Evolutionary conservation across 192 early-diverging fungal species (phyloP), one percentile per base, ranked within the genome.

Genomic region (Umbelopsis ramanniana): DNA sequence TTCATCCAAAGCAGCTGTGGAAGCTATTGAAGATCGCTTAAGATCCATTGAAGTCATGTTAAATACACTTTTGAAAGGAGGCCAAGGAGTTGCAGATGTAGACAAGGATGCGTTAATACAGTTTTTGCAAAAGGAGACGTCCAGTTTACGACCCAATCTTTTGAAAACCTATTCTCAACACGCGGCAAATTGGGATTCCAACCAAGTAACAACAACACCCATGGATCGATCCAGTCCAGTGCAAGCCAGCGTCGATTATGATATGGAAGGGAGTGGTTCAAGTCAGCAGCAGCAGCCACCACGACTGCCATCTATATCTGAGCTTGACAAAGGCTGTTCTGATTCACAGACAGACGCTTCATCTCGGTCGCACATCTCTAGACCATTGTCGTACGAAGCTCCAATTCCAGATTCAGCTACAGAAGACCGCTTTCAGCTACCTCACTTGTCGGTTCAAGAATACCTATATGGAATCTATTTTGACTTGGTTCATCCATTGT

Each of bases 11-110:
- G 45, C 72, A 23, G 46, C 72, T 2, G 67, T 74, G 35, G 67
- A 74, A 35, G 48, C 66, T 2, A 74, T 74, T 48, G 72, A 74
- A 68, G 67, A 69, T 33, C 50, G 72, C n/a, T 43, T 74, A 11
- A 22, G n/a, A 4, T 37, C 52, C 11, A 74, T 74, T 37, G 72
- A 74, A 57, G 66, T 68, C n/a, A 54, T 74, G 23, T 21, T 74
- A 15, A 63, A 63, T 2, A 63, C 57, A 14, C 23, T 63, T 26
- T 37, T 63, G 57, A 63, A 63, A 63, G 57, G 57, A 15, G 57
- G 57, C 57, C 57, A 63, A 63, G 33, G 29, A 2, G 57, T 17
- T 7, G 23, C 33, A 11, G 26, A 63, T 37, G 33, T 37, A 17
- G 57, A 63, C 33, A 63, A 63, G 15, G 57, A 37, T 63, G 57